Base-by-base conservation (phyloP, 176 grass and related monocot genomes). In the Rhynchospora pubera region DNA sequence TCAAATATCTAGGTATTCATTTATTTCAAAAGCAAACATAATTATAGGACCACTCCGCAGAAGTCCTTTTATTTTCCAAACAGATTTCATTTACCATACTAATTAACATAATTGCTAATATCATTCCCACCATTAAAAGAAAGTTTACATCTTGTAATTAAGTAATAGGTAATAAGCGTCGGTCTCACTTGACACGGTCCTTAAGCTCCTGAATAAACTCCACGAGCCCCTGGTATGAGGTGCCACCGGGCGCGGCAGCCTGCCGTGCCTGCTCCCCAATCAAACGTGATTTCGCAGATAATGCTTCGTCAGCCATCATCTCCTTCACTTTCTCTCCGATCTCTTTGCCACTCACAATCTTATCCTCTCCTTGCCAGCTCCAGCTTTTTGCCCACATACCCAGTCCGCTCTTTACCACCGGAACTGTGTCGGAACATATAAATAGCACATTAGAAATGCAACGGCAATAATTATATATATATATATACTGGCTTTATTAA, bases 311-410 rank as follows among this genome's bases (percentile, higher is more conserved):
- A 0, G 56, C 11, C 90, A 94, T 92, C 26, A 88, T 63, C 64
- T 94, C 62, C 78, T 62, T 94, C 59, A 94, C 71, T 39, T 81
- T 85, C 28, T 76, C 13, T 2, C 14, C 80, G 2, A 92, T 92
- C 81, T 92, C 89, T 62, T 56, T n/a, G 10, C 69, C 85, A 19
- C 26, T 79, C 9, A 91, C 85, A 57, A 86, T 18, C 66, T 75
- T 28, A 4, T 24, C 32, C 15, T 92, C 87, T 0, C 79, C 85
- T 32, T 82, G 48, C 90, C 92, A 94, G 71, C 81, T 85, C 90
- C 87, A 91, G 14, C 78, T 46, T 28, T 94, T 69, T 70, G 61
- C 22, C 87, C 92, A 94, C 16, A 60, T 80, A 0, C 90, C 93
- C 1, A 94, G 32, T 1, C 90, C 77, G 5, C 52, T 72, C 30